Conservation (phyloP, 139 green algal species). For the Haematococcus lacustris region DNA sequence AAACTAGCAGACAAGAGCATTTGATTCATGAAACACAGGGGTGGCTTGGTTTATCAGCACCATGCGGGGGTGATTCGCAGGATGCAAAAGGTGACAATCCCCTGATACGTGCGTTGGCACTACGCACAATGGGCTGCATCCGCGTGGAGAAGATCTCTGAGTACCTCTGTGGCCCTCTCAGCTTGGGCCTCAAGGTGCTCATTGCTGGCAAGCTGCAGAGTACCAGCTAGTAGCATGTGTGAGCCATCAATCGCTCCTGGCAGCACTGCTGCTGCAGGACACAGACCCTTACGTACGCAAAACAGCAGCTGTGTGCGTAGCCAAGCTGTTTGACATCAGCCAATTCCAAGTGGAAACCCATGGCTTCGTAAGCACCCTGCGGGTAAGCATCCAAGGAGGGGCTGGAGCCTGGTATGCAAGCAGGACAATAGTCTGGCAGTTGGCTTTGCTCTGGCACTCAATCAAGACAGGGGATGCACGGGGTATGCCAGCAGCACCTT, state of each 20-base stretch:
- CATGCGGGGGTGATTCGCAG: conserved; percentile 74
- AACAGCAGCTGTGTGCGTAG: conserved; percentile 95
- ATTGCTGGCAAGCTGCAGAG: not conserved
- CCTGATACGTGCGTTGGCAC: conserved; percentile 91
- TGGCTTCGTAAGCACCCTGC: conserved; percentile 91
- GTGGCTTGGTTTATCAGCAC: too few relatives aligned
- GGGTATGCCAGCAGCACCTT: too few relatives aligned
- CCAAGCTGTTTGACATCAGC: conserved; percentile 97
- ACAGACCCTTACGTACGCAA: conserved; percentile 98
- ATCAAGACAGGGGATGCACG: too few relatives aligned
- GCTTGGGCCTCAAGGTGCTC: not conserved
- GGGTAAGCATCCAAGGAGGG: too few relatives aligned
- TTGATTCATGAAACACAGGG: not conserved
- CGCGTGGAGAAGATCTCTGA: conserved; percentile 98
- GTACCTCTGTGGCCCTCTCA: conserved; percentile 67
- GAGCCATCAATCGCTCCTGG: too few relatives aligned
- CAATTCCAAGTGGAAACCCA: conserved; percentile 91
- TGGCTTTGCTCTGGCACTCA: too few relatives aligned
- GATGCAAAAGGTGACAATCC: conserved; percentile 97
- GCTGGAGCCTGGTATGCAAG: too few relatives aligned
- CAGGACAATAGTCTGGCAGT: too few relatives aligned
- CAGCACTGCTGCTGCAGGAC: conserved; percentile 80
- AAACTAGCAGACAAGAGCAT: not conserved
- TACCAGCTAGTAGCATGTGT: too few relatives aligned
- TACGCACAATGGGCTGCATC: conserved; percentile 99